phyloP scores from a whole-genome alignment of 352 stramenopile species.

The Globisporangium apiculatum region DNA sequence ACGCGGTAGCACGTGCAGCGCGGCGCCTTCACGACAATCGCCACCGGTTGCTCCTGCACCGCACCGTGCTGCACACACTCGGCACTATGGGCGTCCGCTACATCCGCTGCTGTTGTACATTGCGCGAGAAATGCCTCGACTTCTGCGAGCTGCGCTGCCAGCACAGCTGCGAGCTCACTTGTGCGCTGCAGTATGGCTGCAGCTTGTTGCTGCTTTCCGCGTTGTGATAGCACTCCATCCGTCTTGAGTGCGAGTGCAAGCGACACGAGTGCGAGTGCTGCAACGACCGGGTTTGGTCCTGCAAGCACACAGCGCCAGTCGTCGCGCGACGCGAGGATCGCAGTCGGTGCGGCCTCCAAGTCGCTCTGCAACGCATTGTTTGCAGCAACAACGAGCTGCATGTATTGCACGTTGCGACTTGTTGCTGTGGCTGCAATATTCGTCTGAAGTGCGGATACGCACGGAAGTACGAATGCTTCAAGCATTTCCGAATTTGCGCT shows the following conservation, averaged over 20 bases:
- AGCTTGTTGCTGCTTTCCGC: not conserved
- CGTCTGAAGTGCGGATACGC: not conserved
- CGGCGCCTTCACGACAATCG: not conserved
- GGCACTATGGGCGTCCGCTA: not conserved
- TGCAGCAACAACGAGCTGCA: slow-evolving; percentile 10
- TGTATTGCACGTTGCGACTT: slow-evolving; percentile 3
- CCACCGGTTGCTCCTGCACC: not conserved
- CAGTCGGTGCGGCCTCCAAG: not conserved
- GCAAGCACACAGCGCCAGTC: slow-evolving; percentile 2
- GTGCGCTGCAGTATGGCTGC: not conserved
- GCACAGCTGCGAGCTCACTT: not conserved
- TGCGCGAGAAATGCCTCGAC: slow-evolving; percentile 6
- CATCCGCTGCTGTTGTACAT: not conserved
- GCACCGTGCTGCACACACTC: not conserved
- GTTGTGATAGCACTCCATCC: no score
- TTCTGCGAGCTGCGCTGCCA: not conserved
- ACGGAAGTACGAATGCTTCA: not conserved
- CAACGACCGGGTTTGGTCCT: slow-evolving; percentile 8
- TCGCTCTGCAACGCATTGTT: slow-evolving; percentile 9
- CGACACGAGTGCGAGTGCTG: slow-evolving; percentile 9
- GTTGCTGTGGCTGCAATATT: slow-evolving; percentile 3
- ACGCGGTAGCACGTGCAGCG: slow-evolving; percentile 11
- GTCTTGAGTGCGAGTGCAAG: not conserved
- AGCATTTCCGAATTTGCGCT: not conserved
- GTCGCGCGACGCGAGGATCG: slow-evolving; percentile 5